Conservation (phyloP, 495 filamentous ascomycete species). For the Penicillium simplicissimum region DNA sequence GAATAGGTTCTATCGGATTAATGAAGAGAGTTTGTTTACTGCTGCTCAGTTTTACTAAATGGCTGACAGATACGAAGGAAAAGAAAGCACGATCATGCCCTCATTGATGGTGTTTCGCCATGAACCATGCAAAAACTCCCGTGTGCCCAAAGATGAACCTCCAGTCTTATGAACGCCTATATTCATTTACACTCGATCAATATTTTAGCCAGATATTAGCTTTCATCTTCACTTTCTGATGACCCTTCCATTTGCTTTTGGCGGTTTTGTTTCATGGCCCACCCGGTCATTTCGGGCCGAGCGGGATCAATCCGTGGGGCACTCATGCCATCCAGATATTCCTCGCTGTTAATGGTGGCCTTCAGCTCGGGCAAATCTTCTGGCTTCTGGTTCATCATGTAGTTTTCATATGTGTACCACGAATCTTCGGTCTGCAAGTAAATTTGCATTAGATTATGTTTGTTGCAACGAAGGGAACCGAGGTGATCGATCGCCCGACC, state of each 20-base stretch:
- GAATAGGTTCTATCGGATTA: background rate
- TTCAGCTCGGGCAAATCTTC: slow-evolving; percentile 51
- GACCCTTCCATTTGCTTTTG: slow-evolving; percentile 32
- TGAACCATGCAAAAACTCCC: background rate
- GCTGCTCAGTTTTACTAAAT: background rate
- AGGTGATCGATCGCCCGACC: background rate
- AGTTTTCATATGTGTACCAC: slow-evolving; percentile 60
- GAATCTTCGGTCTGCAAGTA: slow-evolving; percentile 56
- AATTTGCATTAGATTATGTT: background rate
- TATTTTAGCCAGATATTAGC: slow-evolving; percentile 10
- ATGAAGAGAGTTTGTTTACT: background rate
- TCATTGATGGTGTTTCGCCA: background rate
- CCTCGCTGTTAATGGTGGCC: slow-evolving; percentile 53
- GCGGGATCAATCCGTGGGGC: slow-evolving; percentile 59
- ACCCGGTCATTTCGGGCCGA: slow-evolving; percentile 48
- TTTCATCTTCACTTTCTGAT: slow-evolving; percentile 28
- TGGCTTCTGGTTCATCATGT: slow-evolving; percentile 57
- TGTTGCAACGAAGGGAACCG: background rate
- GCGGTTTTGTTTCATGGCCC: slow-evolving; percentile 54
- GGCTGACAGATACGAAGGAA: too few relatives aligned
- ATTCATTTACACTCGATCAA: background rate
- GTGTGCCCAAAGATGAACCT: background rate
- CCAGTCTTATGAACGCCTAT: background rate
- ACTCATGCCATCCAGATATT: slow-evolving; percentile 67
- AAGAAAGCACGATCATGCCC: background rate